Evolutionary conservation across 2,329 filamentous ascomycete species (phyloP).

Genomic region (Anthostomella pinea): DNA sequence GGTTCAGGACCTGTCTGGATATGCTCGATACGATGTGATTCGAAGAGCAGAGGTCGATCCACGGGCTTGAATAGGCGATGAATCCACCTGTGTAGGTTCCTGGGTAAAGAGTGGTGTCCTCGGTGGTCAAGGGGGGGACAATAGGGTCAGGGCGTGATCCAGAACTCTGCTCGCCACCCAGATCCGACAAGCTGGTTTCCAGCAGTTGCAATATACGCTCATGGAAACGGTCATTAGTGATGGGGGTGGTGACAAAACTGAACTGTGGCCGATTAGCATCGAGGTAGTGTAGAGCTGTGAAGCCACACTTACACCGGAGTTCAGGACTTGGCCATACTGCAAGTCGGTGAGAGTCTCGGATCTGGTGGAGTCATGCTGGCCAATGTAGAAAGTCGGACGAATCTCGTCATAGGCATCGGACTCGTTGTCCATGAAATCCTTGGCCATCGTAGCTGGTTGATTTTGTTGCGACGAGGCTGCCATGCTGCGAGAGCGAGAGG

Average conservation of each 20-base stretch:
- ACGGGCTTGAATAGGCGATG: constrained; percentile 78
- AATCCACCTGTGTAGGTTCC: constrained; percentile 68
- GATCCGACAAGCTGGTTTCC: constrained; percentile 49
- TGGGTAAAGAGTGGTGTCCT: constrained; percentile 74
- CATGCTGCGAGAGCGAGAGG: too few species aligned
- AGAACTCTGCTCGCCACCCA: constrained; percentile 44
- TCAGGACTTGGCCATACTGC: constrained; percentile 65
- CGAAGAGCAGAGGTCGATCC: constrained; percentile 84
- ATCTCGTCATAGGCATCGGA: constrained; percentile 46
- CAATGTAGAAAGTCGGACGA: constrained; percentile 61
- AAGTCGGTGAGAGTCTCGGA: constrained; percentile 58
- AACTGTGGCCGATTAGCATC: constrained; percentile 50
- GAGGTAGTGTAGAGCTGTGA: too few species aligned
- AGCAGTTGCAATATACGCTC: constrained; percentile 63
- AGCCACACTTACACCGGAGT: constrained; percentile 59
- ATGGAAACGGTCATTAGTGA: constrained; percentile 73
- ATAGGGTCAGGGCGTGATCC: constrained; percentile 54
- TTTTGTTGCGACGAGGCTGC: too few species aligned
- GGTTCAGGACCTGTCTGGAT: constrained; percentile 83
- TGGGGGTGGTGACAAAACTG: constrained; percentile 73
- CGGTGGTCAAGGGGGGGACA: constrained; percentile 68
- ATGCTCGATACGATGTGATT: constrained; percentile 82
- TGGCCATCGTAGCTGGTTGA: constrained; percentile 21
- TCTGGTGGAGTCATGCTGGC: constrained; percentile 69
- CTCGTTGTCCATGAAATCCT: constrained; percentile 15